phyloP scores from a whole-genome alignment of 257 asterid genomes.

The Plantago ovata region DNA sequence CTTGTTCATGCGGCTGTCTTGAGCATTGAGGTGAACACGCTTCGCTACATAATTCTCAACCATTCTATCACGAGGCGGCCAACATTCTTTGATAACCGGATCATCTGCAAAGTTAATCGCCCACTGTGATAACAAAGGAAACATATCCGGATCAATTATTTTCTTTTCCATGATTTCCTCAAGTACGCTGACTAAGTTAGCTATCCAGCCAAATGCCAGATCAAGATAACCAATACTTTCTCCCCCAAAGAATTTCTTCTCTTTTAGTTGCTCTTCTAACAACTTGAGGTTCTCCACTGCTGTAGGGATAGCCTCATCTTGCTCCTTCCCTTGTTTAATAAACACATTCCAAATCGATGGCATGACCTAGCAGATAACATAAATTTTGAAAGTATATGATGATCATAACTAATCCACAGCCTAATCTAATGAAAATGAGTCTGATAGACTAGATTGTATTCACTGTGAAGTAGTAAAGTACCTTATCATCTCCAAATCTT shows the following conservation, averaged over 20 bases:
- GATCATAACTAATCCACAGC: too few species aligned
- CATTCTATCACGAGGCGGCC: constrained; percentile 45
- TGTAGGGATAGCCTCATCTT: constrained; percentile 26
- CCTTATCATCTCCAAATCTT: constrained; percentile 44
- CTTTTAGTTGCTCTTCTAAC: constrained; percentile 37
- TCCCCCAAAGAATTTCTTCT: constrained; percentile 38
- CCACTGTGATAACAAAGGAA: constrained; percentile 38
- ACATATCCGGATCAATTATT: constrained; percentile 28
- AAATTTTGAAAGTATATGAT: too few species aligned
- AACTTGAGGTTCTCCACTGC: constrained; percentile 25
- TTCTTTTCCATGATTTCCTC: constrained; percentile 26
- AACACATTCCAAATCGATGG: constrained; percentile 26
- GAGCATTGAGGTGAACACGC: constrained; percentile 24
- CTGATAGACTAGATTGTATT: too few species aligned
- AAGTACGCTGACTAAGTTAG: constrained; percentile 23
- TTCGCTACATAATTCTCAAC: constrained; percentile 25
- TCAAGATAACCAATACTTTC: constrained; percentile 43
- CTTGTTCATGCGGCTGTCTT: constrained; percentile 15
- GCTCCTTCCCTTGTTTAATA: constrained; percentile 27
- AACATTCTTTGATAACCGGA: constrained; percentile 34
- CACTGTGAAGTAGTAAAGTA: too few species aligned
- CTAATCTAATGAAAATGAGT: too few species aligned
- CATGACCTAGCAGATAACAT: too few species aligned
- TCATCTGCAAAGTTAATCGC: constrained; percentile 28
- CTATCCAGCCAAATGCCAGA: constrained; percentile 37